Evolutionary conservation across 176 grass and related monocot genomes (phyloP), one percentile per base, ranked within the genome.

Genomic region (Rhynchospora breviuscula): DNA sequence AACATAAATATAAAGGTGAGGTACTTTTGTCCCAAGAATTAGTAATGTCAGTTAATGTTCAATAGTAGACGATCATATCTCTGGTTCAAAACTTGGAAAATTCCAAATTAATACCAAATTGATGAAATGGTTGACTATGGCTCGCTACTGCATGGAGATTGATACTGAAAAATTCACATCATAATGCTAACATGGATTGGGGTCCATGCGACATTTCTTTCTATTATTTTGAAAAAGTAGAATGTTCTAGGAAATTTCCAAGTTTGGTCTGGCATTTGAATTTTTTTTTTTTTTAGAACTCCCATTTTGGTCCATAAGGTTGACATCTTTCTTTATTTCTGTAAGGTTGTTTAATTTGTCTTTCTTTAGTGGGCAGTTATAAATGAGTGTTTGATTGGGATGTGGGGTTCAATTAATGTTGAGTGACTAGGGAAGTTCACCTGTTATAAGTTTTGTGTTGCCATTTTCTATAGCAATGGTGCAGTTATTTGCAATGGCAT

Each of bases 1-100:
- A 25, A 49, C 85, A 40, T 7, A 91, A 91, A 68, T 94, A 89
- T 83, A 61, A 81, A 90, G 87, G 90, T 90, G 69, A 23, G 17
- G 10, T 53, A 54, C 13, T 76, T 53, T 22, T 75, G 72, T 76
- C 48, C 22, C 48, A 56, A 54, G 53, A 15, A 29, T 71, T 54
- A 76, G 72, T 15, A 53, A 76, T 76, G 47, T 52, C 10, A 14
- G 11, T 75, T 75, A 26, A 26, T 53, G 71, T 75, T 71, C 40
- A 46, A 75, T 26, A 62, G 46, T 67, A 54, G 53, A 31, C 54
- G 8, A 54, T 53, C 48, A 76, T 54, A 7, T 44, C 31, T 3
- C 72, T 29, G 72, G 22, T 76, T 17, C n/a, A 53, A 76, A 54
- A 52, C 19, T 22, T 26, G 13, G 68, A 74, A 75, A 3, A 6